Percentiles rank a stretch among this genome's conserved stretches.
Conservation (phyloP, 306 rosid genomes). For the Hippophae tibetana region DNA sequence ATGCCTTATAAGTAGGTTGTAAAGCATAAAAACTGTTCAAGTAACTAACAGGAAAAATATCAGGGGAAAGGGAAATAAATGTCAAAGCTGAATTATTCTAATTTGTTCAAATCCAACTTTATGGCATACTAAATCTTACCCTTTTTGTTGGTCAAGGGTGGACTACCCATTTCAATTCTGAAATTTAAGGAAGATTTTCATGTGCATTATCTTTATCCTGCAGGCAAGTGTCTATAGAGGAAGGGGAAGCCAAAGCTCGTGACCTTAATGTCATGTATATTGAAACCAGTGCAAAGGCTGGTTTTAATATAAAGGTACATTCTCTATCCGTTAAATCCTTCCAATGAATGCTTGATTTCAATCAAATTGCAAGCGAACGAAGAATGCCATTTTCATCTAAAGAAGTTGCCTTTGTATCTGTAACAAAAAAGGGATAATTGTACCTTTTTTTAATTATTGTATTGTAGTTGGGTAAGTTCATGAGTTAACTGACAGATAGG, state of each 20-base stretch:
- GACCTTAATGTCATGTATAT: slow-evolving; percentile 75
- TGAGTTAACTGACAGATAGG: too few relatives aligned
- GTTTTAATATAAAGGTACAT: slow-evolving; percentile 73
- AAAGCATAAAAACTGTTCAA: too few relatives aligned
- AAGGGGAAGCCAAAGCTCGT: slow-evolving; percentile 72
- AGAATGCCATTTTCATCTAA: background rate
- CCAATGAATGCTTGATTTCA: background rate
- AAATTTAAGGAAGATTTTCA: background rate
- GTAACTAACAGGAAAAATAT: too few relatives aligned
- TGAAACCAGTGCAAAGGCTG: slow-evolving; percentile 88
- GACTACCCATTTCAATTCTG: background rate
- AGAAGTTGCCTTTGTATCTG: background rate
- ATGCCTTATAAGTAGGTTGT: too few relatives aligned
- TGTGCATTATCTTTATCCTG: slow-evolving; percentile 1
- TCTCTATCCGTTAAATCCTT: background rate
- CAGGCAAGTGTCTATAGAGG: slow-evolving; percentile 88
- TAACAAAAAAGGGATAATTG: too few relatives aligned
- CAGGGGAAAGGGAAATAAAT: too few relatives aligned
- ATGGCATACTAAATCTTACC: background rate
- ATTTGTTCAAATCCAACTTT: background rate
- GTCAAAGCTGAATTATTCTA: too few relatives aligned
- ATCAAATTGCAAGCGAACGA: background rate
- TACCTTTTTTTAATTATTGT: too few relatives aligned
- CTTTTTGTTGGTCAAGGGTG: background rate
- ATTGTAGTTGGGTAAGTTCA: too few relatives aligned